These are phyloP conservation scores for Coniferiporia sulphurascens DNA, from an alignment of 1,284 basidiomycete genomes.

Conservation along the genomic window DNA sequence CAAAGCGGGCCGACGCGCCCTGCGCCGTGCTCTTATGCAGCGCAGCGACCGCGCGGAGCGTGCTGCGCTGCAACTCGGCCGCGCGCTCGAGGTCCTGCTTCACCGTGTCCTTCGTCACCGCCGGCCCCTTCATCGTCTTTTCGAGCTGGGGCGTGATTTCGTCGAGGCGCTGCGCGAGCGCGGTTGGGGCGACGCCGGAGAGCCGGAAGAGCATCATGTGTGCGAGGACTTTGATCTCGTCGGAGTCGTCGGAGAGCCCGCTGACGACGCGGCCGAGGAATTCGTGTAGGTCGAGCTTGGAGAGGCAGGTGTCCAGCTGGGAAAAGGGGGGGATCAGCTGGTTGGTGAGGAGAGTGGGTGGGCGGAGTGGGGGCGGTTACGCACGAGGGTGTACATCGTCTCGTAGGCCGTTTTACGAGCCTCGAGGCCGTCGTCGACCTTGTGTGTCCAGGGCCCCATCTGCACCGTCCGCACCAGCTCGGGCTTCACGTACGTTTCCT, in stretches of 20 bases:
- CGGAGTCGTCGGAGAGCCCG: slow-evolving; percentile 84
- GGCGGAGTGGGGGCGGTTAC: slow-evolving; percentile 25
- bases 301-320: slow-evolving; percentile 85
- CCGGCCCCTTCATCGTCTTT: slow-evolving; percentile 87
- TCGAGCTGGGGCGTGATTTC: slow-evolving; percentile 80
- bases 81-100: slow-evolving; percentile 97
- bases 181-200: slow-evolving; percentile 77
- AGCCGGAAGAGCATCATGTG: slow-evolving; percentile 95
- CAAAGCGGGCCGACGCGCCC: slow-evolving; percentile 67
- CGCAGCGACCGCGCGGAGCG: slow-evolving; percentile 82
- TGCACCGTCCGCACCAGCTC: slow-evolving; percentile 88
- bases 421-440: slow-evolving; percentile 90
- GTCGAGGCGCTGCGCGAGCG: slow-evolving; percentile 81
- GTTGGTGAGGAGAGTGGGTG: background rate
- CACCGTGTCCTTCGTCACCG: slow-evolving; percentile 89
- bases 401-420: slow-evolving; percentile 96
- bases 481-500: slow-evolving; percentile 77
- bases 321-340: slow-evolving; percentile 17
- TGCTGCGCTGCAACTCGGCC: slow-evolving; percentile 85
- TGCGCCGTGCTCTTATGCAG: slow-evolving; percentile 64
- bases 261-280: slow-evolving; percentile 81
- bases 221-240: slow-evolving; percentile 96
- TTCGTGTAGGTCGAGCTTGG: slow-evolving; percentile 79
- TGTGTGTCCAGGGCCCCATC: slow-evolving; percentile 98
- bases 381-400: slow-evolving; percentile 90